A percentile compares a stretch with the other conserved stretches of the same genome.
phyloP scores from a whole-genome alignment of 2,329 filamentous ascomycete genomes.

The Rhexocercosporidium sp. region DNA sequence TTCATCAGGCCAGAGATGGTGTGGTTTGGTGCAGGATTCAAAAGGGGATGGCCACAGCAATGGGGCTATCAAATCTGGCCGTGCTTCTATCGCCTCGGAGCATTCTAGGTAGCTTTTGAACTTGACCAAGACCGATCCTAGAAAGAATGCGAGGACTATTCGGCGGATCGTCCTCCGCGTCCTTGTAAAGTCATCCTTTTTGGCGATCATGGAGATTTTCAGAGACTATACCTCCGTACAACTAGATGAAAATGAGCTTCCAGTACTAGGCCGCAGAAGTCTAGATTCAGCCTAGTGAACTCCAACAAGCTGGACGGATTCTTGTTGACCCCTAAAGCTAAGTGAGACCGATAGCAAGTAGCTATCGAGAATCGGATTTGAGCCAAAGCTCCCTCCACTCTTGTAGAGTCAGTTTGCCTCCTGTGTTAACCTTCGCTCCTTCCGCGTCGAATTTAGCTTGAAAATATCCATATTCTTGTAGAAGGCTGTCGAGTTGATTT shows the following conservation, averaged over 20 bases:
- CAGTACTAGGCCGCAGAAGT: background rate
- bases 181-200: background rate
- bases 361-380: background rate
- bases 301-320: background rate
- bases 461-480: background rate
- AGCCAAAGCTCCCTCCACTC: background rate
- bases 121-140: background rate
- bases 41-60: background rate
- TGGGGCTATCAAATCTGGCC: background rate
- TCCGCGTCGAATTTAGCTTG: background rate
- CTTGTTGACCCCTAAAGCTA: background rate
- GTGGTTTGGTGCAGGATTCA: background rate
- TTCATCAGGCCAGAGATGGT: background rate
- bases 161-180: background rate
- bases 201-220: background rate
- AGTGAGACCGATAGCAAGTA: background rate
- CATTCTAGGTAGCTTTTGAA: background rate
- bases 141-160: background rate
- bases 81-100: background rate
- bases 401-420: background rate
- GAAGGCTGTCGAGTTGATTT: background rate
- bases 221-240: background rate
- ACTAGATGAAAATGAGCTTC: background rate
- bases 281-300: slow-evolving; percentile 1
- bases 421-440: background rate